Conservation (phyloP, 2,329 filamentous ascomycete genomes). For the Fusarium oligoseptatum region DNA sequence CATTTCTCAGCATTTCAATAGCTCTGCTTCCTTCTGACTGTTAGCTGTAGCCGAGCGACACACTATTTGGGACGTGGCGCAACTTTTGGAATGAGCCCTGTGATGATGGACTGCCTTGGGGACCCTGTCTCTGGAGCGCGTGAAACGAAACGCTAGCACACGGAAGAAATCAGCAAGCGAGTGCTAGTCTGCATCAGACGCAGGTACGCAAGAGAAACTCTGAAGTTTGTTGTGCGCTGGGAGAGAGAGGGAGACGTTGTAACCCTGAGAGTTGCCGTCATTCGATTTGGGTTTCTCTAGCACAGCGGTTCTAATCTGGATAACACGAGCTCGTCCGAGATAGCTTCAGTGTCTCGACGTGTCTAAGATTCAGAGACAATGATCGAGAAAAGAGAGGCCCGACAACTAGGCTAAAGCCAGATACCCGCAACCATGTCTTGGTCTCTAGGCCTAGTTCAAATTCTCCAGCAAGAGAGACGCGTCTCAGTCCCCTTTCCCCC, state of each 20-base stretch:
- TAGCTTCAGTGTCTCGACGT: neutral
- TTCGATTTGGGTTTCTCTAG: conserved; percentile 3
- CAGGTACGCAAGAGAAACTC: conserved; percentile 22
- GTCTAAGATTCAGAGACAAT: conserved; percentile 17
- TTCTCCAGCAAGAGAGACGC: conserved; percentile 10
- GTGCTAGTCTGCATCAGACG: conserved; percentile 24
- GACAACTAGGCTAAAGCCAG: conserved; percentile 9
- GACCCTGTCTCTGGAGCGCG: conserved; percentile 13
- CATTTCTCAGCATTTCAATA: neutral
- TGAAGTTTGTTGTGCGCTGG: neutral
- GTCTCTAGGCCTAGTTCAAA: conserved; percentile 15
- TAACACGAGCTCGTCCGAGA: neutral
- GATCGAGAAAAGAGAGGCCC: conserved; percentile 24
- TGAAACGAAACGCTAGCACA: conserved; percentile 43
- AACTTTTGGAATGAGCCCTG: conserved; percentile 34
- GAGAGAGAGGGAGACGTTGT: neutral
- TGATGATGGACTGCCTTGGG: neutral
- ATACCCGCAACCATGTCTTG: conserved; percentile 29
- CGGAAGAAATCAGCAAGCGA: conserved; percentile 36
- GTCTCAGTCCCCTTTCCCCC: conserved; percentile 18
- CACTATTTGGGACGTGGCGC: conserved; percentile 3
- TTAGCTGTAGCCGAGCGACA: neutral
- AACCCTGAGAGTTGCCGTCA: conserved; percentile 6
- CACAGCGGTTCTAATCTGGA: neutral
- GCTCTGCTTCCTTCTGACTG: conserved; percentile 5